A percentile compares a stretch with the other conserved stretches of the same genome.
These are phyloP conservation scores for Chalaropsis ovoidea DNA, from an alignment of 2,329 filamentous ascomycete species.

Conservation along the genomic window DNA sequence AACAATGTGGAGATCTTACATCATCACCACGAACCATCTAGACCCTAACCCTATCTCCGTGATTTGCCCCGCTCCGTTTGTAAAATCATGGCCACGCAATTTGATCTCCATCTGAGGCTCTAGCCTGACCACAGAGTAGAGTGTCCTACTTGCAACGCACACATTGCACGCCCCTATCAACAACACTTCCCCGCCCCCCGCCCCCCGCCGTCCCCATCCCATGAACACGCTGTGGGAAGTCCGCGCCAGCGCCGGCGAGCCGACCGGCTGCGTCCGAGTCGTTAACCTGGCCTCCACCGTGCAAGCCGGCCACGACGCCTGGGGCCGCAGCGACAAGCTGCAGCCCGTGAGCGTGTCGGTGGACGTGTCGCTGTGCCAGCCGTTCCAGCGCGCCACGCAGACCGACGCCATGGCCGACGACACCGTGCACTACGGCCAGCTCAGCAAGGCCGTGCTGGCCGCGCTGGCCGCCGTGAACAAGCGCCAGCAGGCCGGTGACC, in stretches of 20 bases:
- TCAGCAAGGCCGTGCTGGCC: slow-evolving; percentile 55
- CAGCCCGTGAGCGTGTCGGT: slow-evolving; percentile 56
- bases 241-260: slow-evolving; percentile 36
- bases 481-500: slow-evolving; percentile 8
- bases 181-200: too few species aligned
- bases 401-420: slow-evolving; percentile 54
- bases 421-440: slow-evolving; percentile 63
- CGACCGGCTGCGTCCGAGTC: slow-evolving; percentile 48
- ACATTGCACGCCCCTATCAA: too few species aligned
- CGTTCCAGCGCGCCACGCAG: slow-evolving; percentile 49
- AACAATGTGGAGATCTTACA: background rate
- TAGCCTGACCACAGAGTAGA: too few species aligned
- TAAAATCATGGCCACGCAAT: too few species aligned
- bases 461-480: slow-evolving; percentile 34
- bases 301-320: slow-evolving; percentile 54
- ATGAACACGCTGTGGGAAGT: slow-evolving; percentile 32
- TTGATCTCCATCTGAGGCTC: too few species aligned
- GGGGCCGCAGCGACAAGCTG: slow-evolving; percentile 48
- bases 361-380: slow-evolving; percentile 44
- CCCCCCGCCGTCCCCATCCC: background rate
- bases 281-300: slow-evolving; percentile 50
- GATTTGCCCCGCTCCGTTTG: background rate
- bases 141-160: too few species aligned
- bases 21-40: background rate
- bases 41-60: background rate